phyloP scores from a whole-genome alignment of 495 filamentous ascomycete species.

The Aspergillus bridgeri region DNA sequence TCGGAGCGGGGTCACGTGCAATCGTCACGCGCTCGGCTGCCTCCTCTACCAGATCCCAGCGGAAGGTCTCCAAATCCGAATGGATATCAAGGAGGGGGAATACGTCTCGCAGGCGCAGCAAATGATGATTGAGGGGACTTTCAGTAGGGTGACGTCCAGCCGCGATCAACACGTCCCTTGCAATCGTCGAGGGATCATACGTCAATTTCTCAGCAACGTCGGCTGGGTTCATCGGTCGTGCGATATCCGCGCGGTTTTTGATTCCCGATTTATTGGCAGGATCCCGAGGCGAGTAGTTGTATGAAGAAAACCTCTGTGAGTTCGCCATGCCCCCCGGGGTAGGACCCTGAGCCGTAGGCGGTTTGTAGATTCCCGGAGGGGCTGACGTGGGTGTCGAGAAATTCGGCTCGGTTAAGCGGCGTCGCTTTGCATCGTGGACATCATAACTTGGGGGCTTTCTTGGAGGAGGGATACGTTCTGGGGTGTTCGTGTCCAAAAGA shows the following conservation, averaged over 20 bases:
- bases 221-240: slow-evolving; percentile 41
- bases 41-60: slow-evolving; percentile 65
- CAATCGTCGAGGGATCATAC: slow-evolving; percentile 63
- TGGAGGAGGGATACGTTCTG: background rate
- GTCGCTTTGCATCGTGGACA: background rate
- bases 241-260: slow-evolving; percentile 27
- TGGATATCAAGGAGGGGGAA: slow-evolving; percentile 38
- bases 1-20: slow-evolving; percentile 12
- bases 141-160: slow-evolving; percentile 57
- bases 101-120: slow-evolving; percentile 42
- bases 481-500: background rate
- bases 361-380: background rate
- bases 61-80: slow-evolving; percentile 58
- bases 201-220: slow-evolving; percentile 41
- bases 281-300: slow-evolving; percentile 11
- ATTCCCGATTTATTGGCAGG: slow-evolving; percentile 10
- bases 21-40: background rate
- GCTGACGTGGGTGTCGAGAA: background rate
- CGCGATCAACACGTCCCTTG: slow-evolving; percentile 61
- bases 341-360: background rate
- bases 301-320: background rate
- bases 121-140: slow-evolving; percentile 56
- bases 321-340: background rate
- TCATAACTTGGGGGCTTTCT: background rate
- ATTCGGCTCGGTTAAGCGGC: background rate